Conservation (phyloP, 2,329 filamentous ascomycete species). For the Exophiala lecanii-corni region DNA sequence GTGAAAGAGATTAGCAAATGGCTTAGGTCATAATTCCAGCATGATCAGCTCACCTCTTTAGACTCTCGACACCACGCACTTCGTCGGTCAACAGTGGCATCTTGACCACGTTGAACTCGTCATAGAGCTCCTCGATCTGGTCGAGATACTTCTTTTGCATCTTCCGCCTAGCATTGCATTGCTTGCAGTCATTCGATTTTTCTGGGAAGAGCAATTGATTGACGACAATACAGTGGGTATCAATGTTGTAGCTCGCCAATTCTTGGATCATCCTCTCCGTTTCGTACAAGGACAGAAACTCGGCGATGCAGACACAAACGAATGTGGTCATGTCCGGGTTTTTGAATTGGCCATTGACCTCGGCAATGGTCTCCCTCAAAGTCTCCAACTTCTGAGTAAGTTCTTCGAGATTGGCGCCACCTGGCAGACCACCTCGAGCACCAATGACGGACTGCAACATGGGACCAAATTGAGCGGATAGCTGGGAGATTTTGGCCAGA, state of each 20-base stretch:
- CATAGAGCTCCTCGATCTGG: slow-evolving; percentile 96
- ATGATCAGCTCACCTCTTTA: slow-evolving; percentile 64
- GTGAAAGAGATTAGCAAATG: slow-evolving; percentile 13
- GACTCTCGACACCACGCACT: slow-evolving; percentile 87
- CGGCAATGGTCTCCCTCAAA: slow-evolving; percentile 83
- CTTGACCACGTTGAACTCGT: slow-evolving; percentile 98
- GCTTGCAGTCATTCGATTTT: slow-evolving; percentile 78
- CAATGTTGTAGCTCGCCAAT: slow-evolving; percentile 84
- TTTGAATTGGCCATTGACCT: slow-evolving; percentile 98
- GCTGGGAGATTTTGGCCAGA: slow-evolving; percentile 91
- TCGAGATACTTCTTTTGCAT: slow-evolving; percentile 99
- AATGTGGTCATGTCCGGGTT: slow-evolving; percentile 93
- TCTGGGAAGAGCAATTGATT: slow-evolving; percentile 96
- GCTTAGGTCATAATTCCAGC: slow-evolving; percentile 2
- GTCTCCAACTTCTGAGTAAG: slow-evolving; percentile 93
- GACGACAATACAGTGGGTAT: slow-evolving; percentile 95
- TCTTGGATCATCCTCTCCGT: slow-evolving; percentile 99
- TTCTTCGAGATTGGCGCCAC: slow-evolving; percentile 87
- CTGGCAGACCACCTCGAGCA: slow-evolving; percentile 69
- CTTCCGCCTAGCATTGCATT: slow-evolving; percentile 89
- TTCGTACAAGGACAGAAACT: slow-evolving; percentile 95
- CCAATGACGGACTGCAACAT: slow-evolving; percentile 93
- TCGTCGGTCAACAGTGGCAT: slow-evolving; percentile 96
- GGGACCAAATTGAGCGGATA: slow-evolving; percentile 90
- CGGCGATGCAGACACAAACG: slow-evolving; percentile 95